Conservation (phyloP, 129 eudicot species). For the Mikania micrantha region DNA sequence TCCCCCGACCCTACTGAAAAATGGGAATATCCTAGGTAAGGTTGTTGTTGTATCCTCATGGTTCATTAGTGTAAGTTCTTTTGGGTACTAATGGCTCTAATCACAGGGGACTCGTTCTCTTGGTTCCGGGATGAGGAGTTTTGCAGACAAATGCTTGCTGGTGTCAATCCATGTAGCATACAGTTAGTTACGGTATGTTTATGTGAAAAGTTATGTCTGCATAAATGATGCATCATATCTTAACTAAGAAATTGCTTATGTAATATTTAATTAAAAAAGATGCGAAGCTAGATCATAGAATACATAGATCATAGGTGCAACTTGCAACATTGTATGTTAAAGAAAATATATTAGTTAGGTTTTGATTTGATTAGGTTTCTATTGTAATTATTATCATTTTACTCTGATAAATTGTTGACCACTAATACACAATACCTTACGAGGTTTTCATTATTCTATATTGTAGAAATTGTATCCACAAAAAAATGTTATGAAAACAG, state of each 20-base stretch:
- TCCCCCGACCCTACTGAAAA: too few relatives aligned
- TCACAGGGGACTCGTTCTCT: constrained; percentile 61
- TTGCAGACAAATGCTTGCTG: constrained; percentile 72
- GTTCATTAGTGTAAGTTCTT: background rate
- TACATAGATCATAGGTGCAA: too few relatives aligned
- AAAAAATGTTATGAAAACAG: background rate
- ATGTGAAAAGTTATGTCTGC: background rate
- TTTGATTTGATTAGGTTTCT: too few relatives aligned
- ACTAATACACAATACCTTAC: too few relatives aligned
- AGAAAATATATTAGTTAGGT: too few relatives aligned
- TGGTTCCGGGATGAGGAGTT: constrained; percentile 86
- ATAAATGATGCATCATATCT: background rate
- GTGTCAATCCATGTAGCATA: constrained; percentile 59
- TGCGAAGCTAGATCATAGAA: too few relatives aligned
- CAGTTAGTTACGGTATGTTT: constrained; percentile 51
- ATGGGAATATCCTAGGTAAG: too few relatives aligned
- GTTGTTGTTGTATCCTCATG: background rate
- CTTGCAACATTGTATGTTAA: too few relatives aligned
- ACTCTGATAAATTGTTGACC: too few relatives aligned
- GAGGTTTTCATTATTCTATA: too few relatives aligned
- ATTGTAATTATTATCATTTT: too few relatives aligned
- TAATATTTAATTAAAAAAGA: too few relatives aligned
- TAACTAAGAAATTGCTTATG: background rate
- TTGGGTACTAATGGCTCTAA: background rate
- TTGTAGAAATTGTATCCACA: background rate